These are phyloP conservation scores for Boletus barrowsii DNA, from an alignment of 768 basidiomycete species.

Conservation along the genomic window DNA sequence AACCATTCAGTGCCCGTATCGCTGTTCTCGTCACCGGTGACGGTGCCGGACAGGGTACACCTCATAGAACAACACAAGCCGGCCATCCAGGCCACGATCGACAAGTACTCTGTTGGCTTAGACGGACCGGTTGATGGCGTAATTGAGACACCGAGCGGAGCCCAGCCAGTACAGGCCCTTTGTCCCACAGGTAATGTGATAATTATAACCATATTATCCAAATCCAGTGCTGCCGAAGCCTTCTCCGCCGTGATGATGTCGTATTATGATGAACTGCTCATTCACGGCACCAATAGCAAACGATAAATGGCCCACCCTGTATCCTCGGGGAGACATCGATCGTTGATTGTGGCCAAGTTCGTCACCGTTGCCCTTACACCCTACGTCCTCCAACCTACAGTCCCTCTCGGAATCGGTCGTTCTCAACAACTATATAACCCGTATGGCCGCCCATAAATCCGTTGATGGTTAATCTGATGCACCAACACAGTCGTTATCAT, in stretches of 20 bases:
- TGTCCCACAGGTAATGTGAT: no score
- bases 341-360: no score
- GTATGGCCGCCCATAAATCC: background rate
- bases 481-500: background rate
- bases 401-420: background rate
- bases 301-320: no score
- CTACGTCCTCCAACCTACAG: background rate
- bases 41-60: background rate
- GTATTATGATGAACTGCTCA: no score
- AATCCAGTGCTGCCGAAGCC: no score
- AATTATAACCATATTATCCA: no score
- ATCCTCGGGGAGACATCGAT: no score
- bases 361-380: no score
- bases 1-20: background rate
- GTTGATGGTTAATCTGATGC: background rate
- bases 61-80: background rate
- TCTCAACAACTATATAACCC: background rate
- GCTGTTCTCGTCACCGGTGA: background rate
- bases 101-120: conserved; percentile 31
- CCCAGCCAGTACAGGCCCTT: no score
- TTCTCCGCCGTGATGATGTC: no score
- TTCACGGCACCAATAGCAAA: no score
- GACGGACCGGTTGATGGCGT: background rate
- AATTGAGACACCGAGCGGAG: no score
- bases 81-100: conserved; percentile 33